Conservation (phyloP, 2,329 filamentous ascomycete genomes). For the Reticulascus tulasneorum region DNA sequence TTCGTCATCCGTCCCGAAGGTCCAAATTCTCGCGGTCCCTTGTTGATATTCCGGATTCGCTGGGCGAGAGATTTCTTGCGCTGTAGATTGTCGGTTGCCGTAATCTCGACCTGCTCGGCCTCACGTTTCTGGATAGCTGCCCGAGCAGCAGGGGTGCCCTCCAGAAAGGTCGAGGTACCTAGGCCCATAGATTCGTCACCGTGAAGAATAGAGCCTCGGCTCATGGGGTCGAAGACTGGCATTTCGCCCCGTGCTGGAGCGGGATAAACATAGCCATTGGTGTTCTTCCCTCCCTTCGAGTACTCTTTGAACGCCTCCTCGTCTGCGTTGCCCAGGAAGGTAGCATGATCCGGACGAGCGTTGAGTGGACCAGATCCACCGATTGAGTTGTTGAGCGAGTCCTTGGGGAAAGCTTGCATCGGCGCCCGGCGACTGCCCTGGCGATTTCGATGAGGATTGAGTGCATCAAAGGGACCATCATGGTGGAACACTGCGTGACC, state of each 20-base stretch:
- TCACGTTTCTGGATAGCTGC: constrained; percentile 73
- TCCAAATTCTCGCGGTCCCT: constrained; percentile 57
- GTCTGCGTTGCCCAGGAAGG: constrained; percentile 76
- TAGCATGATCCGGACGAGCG: constrained; percentile 73
- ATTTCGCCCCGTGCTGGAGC: constrained; percentile 24
- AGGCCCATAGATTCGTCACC: constrained; percentile 80
- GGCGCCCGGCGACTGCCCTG: constrained; percentile 78
- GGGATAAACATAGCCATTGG: constrained; percentile 18
- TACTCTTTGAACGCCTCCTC: constrained; percentile 89
- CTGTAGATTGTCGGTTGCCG: constrained; percentile 57
- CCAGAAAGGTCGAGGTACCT: constrained; percentile 91
- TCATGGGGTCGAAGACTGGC: constrained; percentile 64
- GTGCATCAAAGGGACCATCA: constrained; percentile 94
- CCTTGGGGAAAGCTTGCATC: constrained; percentile 94
- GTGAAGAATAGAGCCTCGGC: constrained; percentile 69
- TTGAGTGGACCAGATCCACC: constrained; percentile 86
- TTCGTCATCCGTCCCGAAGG: constrained; percentile 57
- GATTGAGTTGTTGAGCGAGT: constrained; percentile 86
- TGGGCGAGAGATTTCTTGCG: constrained; percentile 95
- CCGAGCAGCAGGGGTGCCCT: constrained; percentile 84
- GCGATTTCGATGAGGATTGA: constrained; percentile 90
- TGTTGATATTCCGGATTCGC: constrained; percentile 80
- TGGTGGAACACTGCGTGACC: constrained; percentile 78
- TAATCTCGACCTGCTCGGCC: constrained; percentile 60
- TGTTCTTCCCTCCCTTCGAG: constrained; percentile 34